phyloP scores from a whole-genome alignment of 2,329 filamentous ascomycete genomes.

The Fusarium sp. region DNA sequence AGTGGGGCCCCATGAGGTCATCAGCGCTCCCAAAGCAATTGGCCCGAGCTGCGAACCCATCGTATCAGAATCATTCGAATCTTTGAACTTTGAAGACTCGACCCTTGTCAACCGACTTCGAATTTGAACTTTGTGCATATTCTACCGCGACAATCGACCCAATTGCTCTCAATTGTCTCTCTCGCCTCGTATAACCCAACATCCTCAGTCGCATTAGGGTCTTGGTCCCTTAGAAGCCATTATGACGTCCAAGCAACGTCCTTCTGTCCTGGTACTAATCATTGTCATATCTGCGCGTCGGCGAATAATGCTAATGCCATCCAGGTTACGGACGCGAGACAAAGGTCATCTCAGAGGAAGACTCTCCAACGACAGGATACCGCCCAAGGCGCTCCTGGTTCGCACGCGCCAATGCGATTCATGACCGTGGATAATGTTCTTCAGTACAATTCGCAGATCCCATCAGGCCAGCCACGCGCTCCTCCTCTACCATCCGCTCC shows the following conservation, averaged over 20 bases:
- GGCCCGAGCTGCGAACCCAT: constrained; percentile 34
- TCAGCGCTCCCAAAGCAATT: constrained; percentile 44
- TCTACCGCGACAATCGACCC: constrained; percentile 1
- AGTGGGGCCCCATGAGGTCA: constrained; percentile 51
- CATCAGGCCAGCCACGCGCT: constrained; percentile 88
- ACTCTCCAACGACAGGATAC: constrained; percentile 53
- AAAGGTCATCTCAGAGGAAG: constrained; percentile 52
- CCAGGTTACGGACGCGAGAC: constrained; percentile 57
- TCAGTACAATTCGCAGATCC: constrained; percentile 93
- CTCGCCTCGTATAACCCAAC: background rate
- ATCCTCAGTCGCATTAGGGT: background rate
- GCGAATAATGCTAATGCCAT: constrained; percentile 32
- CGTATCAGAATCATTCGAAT: constrained; percentile 40
- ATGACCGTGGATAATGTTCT: constrained; percentile 95
- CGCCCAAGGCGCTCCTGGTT: constrained; percentile 45
- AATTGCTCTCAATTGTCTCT: background rate
- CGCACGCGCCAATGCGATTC: constrained; percentile 72
- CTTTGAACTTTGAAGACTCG: constrained; percentile 22
- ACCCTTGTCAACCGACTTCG: constrained; percentile 22
- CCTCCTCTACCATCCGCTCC: constrained; percentile 67
- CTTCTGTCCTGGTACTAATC: constrained; percentile 68
- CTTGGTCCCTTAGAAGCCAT: constrained; percentile 11
- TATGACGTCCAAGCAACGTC: constrained; percentile 66
- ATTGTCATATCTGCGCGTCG: constrained; percentile 27
- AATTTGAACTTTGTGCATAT: constrained; percentile 12